Base-by-base conservation (phyloP, 2,329 filamentous ascomycete genomes). In the Paraphaeosphaeria sporulosa region DNA sequence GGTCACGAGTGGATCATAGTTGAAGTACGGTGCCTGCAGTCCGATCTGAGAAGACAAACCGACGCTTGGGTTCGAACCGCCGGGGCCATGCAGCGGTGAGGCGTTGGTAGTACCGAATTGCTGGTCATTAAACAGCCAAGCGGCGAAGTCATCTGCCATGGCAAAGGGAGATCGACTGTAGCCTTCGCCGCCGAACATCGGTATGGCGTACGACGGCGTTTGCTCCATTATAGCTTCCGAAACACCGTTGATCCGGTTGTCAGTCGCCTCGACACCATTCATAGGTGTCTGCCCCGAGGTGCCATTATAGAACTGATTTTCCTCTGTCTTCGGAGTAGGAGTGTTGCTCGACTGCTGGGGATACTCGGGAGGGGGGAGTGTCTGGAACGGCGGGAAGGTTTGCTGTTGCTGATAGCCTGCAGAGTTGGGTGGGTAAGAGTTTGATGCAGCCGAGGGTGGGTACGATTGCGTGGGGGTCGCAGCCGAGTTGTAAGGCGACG, bases 131-230 rank as follows among this genome's bases (percentile, higher is more conserved):
- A 96, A 96, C 27, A 96, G 78, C 83, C 91, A 96, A 5, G 90
- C 89, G 65, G 94, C 89, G 71, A 95, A 95, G 71, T 96, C 93
- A 72, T 96, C 92, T 0, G 92, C 90, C 81, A 96, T 91, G 9
- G 90, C 89, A 73, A 94, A 94, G 0, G 94, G 93, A 2, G 93
- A 96, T 59, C 94, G 91, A 68, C 91, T 94, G 61, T 92, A 89
- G 19, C 87, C 90, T 69, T 96, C 93, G 27, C 86, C 89, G 17
- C 93, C 93, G 77, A 97, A 97, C 27, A 97, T 90, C 0, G 94
- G 93, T 68, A 96, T 91, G 4, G 91, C 88, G 58, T 87, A 89
- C 67, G 81, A 69, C 67, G 82, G 48, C 73, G 83, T 61, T 81
- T 80, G 69, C 72, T 80, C 71, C 78, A 83, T 66, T 56, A 82